phyloP scores from a whole-genome alignment of 768 basidiomycete species.

The Boletus subparvulus region DNA sequence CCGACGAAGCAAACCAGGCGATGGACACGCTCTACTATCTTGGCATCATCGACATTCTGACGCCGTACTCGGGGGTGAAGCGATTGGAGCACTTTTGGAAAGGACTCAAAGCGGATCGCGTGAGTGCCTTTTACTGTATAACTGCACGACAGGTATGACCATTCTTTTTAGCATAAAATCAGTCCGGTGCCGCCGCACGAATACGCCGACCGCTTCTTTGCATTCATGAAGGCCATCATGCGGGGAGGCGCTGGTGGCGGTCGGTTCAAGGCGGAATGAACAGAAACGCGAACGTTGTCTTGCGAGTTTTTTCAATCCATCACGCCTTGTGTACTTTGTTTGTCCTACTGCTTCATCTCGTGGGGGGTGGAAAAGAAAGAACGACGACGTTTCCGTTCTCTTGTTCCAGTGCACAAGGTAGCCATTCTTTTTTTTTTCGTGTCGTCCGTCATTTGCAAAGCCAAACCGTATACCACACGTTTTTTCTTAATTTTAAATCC shows the following conservation, averaged over 20 bases:
- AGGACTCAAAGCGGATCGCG: conserved; percentile 81
- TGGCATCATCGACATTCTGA: conserved; percentile 95
- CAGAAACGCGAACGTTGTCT: neutral
- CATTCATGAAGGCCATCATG: conserved; percentile 85
- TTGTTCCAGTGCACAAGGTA: conserved; percentile 7
- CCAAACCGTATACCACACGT: conserved; percentile 16
- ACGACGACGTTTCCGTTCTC: neutral
- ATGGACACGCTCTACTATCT: conserved; percentile 87
- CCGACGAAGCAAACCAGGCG: conserved; percentile 76
- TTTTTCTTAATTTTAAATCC: conserved; percentile 5
- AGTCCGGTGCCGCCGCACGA: conserved; percentile 87
- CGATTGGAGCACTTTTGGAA: conserved; percentile 91
- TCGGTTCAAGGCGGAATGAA: conserved; percentile 46
- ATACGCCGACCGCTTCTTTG: conserved; percentile 87
- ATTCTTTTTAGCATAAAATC: conserved; percentile 74
- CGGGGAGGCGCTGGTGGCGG: conserved; percentile 70
- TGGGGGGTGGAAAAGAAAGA: neutral
- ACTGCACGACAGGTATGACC: neutral
- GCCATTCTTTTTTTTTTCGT: neutral
- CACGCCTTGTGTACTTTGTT: neutral
- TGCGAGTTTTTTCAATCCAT: neutral
- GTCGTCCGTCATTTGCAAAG: neutral
- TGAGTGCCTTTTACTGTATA: conserved; percentile 41
- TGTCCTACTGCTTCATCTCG: conserved; percentile 15
- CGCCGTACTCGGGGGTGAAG: conserved; percentile 80